Base-by-base conservation (phyloP, 2,329 filamentous ascomycete species). In the Cadophora sp. region DNA sequence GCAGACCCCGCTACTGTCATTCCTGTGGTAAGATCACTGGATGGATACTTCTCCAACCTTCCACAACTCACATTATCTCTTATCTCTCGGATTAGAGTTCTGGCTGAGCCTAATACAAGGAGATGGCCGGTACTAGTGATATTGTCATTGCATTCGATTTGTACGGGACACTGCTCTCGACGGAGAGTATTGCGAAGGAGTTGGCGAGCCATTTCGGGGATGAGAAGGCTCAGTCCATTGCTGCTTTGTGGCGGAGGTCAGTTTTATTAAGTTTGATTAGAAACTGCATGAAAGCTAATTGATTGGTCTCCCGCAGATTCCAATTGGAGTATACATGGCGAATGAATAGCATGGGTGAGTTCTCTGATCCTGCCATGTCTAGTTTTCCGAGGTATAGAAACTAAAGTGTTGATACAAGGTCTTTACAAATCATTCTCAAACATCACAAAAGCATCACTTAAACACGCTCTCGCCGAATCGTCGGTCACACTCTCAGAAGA, bases 321-420 rank as follows among this genome's bases (percentile, higher is more conserved):
- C 91, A 94, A 78, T 81, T 94, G 9, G 91, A 69, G 78, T 94
- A 93, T 74, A 92, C 91, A 48, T 94, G 90, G 90, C 83, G 91
- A 62, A 79, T 91, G 71, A 93, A 89, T 75, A 90, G 87, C 82
- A 94, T 94, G 91, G 85, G 91, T 91, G 80, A 69, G 81, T 78
- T 55, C 16, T 40, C 51, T 62, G 59, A 12, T 19, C 46, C 9
- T 4, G 31, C 37, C 60, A 58, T 22, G 29, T 65, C 66, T 63
- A 22, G 62, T 22, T 59, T 24, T 62, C 50, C n/a, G n/a, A 22
- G 37, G 11, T 29, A 62, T 63, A 62, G 8, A 22, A 40, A 50
- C 48, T 22, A 9, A 48, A 50, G 14, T n/a, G 11, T 64, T 50
- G 29, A 64, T 27, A n/a, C 40, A 73, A 92, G 90, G 85, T 53